These are phyloP conservation scores for Vitis amurensis DNA, from an alignment of 164 flowering plant genomes.

Conservation along the genomic window DNA sequence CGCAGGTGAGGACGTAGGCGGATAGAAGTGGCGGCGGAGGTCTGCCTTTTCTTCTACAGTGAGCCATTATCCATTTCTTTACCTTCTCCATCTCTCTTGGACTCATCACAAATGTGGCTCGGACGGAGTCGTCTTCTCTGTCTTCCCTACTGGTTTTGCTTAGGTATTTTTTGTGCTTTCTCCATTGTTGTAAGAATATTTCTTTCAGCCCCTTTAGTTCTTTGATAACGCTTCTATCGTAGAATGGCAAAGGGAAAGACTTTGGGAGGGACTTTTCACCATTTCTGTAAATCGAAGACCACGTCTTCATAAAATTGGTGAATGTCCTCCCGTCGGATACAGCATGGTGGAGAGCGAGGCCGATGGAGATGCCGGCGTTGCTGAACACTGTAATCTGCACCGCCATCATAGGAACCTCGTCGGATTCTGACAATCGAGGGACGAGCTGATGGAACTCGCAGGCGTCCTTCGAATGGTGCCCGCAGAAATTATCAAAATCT, in stretches of 20 bases:
- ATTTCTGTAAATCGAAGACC: constrained; percentile 31
- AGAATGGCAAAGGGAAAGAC: constrained; percentile 7
- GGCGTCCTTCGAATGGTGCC: constrained; percentile 8
- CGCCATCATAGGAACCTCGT: constrained; percentile 20
- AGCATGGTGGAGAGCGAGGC: constrained; percentile 27
- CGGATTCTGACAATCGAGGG: constrained; percentile 11
- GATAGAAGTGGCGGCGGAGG: constrained; percentile 14
- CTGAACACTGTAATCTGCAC: constrained; percentile 44
- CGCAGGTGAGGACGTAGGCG: constrained; percentile 23
- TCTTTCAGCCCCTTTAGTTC: constrained; percentile 8
- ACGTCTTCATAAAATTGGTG: constrained; percentile 32
- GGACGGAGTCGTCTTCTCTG: constrained; percentile 1
- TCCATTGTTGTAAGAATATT: not conserved
- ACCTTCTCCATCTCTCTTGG: constrained; percentile 16
- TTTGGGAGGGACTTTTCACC: not conserved
- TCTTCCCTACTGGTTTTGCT: not conserved
- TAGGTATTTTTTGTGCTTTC: not conserved
- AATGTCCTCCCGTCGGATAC: constrained; percentile 33
- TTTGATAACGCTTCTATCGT: constrained; percentile 20
- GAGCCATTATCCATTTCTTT: constrained; percentile 14
- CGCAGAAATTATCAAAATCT: constrained; percentile 19
- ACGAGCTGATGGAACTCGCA: constrained; percentile 16
- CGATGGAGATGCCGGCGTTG: constrained; percentile 32
- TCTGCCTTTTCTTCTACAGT: not conserved
- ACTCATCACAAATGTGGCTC: constrained; percentile 25